Base-by-base conservation (phyloP, 371 early-diverging fungal species). In the Lichtheimia corymbifera region DNA sequence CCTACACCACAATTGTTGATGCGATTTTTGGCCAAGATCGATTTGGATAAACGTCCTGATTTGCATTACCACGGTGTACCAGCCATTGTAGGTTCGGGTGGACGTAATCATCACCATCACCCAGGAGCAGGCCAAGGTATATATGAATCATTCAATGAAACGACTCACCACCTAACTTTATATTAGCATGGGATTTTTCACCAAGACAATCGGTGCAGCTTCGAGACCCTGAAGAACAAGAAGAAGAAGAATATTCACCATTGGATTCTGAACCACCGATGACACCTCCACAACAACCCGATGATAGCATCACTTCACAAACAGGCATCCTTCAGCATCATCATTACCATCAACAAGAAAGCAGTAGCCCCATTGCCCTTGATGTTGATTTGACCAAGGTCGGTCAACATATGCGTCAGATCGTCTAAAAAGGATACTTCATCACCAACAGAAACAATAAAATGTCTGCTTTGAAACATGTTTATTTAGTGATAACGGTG, bases 321-420 rank as follows among this genome's bases (percentile, higher is more conserved):
- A 35, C 35, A 35, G 35, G 35, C 35, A 35, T 35, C 35, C 11
- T 35, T 1, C 35, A 35, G 11, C 35, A 35, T 35, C 35, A 35
- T 11, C 28, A 35, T 35, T 9, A 35, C 2, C 28, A 24, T 6
- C 55, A 55, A 43, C 25, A 55, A 4, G 55, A n/a, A 44, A 15
- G 30, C 7, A 25, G 17, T n/a, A 28, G 35, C 9, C 35, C 35
- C 35, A 35, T 57, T 49, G 47, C 58, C 13, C 50, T 59, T 24
- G 45, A 59, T n/a, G 59, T 59, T 2, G 62, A n/a, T 4, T 15
- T 62, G 40, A 62, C 62, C 55, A 62, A 62, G 55, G 62, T 62
- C 4, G 62, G 62, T 5, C 62, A 55, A 30, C 50, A 55, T 40
- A 62, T 62, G 62, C 54, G 55, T 18, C 62, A 35, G 35, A 2